Percentiles rank a stretch among this genome's conserved stretches.
These are phyloP conservation scores for Dictyostelium capitatum DNA, from an alignment of 78 protist species.

Conservation along the genomic window DNA sequence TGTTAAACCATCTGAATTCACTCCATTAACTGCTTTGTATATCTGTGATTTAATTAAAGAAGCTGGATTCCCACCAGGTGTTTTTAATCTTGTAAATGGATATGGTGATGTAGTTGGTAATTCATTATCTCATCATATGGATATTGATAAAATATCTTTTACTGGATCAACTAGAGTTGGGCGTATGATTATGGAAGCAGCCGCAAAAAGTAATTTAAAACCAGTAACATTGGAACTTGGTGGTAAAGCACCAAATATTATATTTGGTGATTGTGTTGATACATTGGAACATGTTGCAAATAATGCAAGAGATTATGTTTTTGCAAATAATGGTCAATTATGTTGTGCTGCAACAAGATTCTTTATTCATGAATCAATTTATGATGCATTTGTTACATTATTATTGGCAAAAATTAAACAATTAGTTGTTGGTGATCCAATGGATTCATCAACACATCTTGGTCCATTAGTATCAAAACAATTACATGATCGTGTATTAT, in stretches of 20 bases:
- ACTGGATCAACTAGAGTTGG: slow-evolving; percentile 91
- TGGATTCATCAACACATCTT: not conserved
- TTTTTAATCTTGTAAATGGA: slow-evolving; percentile 90
- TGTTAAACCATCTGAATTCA: slow-evolving; percentile 91
- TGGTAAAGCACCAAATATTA: slow-evolving; percentile 96
- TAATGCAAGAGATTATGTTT: not conserved
- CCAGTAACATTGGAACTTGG: slow-evolving; percentile 90
- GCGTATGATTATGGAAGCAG: slow-evolving; percentile 24
- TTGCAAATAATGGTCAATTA: slow-evolving; percentile 70
- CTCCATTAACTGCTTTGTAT: slow-evolving; percentile 92
- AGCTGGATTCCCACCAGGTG: slow-evolving; percentile 94
- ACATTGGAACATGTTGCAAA: slow-evolving; percentile 8
- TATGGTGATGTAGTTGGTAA: slow-evolving; percentile 85
- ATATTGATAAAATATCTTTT: slow-evolving; percentile 88
- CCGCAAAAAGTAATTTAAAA: slow-evolving; percentile 44
- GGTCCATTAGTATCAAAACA: slow-evolving; percentile 76
- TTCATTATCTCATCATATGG: slow-evolving; percentile 77
- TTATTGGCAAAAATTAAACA: not conserved
- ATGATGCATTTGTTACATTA: slow-evolving; percentile 78
- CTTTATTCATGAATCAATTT: slow-evolving; percentile 83
- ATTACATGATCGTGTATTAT: slow-evolving; percentile 51
- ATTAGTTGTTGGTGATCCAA: slow-evolving; percentile 77
- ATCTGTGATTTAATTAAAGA: slow-evolving; percentile 79
- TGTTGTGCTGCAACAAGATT: slow-evolving; percentile 87
- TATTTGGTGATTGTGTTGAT: slow-evolving; percentile 90